Evolutionary conservation across 345 rosid species (phyloP).

Genomic region (Streptanthus diversifolius): DNA sequence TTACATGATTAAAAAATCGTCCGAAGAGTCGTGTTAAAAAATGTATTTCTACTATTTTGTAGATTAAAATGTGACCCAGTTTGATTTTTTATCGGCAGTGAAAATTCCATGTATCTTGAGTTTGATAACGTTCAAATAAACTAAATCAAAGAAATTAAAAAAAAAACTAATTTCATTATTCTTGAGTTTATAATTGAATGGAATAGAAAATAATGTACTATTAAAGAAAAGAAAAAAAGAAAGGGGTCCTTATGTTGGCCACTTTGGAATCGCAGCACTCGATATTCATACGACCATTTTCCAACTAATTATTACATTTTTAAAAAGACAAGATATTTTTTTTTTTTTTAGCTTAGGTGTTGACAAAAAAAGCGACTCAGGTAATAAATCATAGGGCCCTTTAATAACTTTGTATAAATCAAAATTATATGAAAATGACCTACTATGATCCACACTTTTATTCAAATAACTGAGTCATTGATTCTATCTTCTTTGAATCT

Average conservation of each 20-base stretch:
- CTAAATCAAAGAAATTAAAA: background rate
- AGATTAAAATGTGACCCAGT: background rate
- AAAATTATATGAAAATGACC: background rate
- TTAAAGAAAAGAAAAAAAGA: background rate
- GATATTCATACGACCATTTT: slow-evolving; percentile 15
- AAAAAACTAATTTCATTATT: background rate
- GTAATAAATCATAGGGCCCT: background rate
- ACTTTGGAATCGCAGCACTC: slow-evolving; percentile 12
- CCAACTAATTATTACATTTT: slow-evolving; percentile 11
- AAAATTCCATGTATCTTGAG: background rate
- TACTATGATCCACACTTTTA: background rate
- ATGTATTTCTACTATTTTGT: background rate
- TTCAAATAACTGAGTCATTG: background rate
- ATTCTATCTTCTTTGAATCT: background rate
- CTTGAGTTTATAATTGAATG: background rate
- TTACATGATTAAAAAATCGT: background rate
- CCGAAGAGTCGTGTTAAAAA: background rate
- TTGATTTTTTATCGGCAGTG: background rate
- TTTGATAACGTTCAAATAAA: background rate
- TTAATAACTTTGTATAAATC: background rate
- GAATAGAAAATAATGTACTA: background rate
- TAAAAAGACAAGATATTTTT: background rate
- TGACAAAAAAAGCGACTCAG: slow-evolving; percentile 1
- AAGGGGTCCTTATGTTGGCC: slow-evolving; percentile 18
- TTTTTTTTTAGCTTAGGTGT: background rate